A percentile compares a stretch with the other conserved stretches of the same genome.
Evolutionary conservation across 371 early-diverging fungal genomes (phyloP).

Genomic region (Circinella umbellata): DNA sequence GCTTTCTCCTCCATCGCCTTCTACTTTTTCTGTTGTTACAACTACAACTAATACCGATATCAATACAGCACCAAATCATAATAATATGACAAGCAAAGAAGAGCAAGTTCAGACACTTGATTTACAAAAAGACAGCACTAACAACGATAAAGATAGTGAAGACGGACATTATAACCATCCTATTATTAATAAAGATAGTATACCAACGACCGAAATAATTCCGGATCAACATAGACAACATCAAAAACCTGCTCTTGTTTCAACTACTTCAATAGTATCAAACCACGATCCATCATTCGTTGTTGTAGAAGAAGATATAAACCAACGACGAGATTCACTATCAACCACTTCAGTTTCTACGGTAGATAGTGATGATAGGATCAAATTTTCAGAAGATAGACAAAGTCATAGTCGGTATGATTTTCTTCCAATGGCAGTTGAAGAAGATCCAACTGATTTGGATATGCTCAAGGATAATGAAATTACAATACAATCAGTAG

Average conservation of each 20-base stretch:
- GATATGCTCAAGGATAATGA: conserved; percentile 26
- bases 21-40: background rate
- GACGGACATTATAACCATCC: no score
- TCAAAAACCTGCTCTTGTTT: background rate
- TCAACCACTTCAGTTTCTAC: background rate
- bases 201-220: background rate
- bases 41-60: background rate
- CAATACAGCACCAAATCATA: background rate
- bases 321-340: background rate
- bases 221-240: background rate
- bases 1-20: background rate
- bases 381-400: background rate
- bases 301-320: background rate
- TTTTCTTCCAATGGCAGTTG: background rate
- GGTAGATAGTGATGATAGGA: background rate
- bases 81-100: no score
- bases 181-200: no score
- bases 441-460: conserved; percentile 26
- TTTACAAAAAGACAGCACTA: background rate
- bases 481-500: conserved; percentile 18
- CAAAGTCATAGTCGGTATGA: conserved; percentile 7
- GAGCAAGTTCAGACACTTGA: background rate
- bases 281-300: background rate
- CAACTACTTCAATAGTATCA: background rate
- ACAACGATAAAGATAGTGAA: no score